Evolutionary conservation across 495 filamentous ascomycete genomes (phyloP).

Genomic region (Penicillium chermesinum): DNA sequence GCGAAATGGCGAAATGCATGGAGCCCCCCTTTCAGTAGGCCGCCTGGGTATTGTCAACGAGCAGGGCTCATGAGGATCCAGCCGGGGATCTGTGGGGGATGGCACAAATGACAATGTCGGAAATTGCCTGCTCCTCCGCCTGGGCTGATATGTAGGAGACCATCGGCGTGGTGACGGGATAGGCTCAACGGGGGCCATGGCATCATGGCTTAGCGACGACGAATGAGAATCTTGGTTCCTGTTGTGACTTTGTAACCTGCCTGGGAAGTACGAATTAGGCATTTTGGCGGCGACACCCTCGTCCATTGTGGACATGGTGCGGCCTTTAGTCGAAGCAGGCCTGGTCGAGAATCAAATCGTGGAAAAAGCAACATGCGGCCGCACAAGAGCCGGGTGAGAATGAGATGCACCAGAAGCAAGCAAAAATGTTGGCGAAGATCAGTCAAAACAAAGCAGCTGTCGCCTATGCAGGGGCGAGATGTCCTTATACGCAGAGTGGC

Average conservation of each 20-base stretch:
- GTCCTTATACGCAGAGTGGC: slow-evolving; percentile 28
- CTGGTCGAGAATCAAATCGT: slow-evolving; percentile 7
- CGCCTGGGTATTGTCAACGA: slow-evolving; percentile 23
- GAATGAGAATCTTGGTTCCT: slow-evolving; percentile 20
- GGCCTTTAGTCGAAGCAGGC: slow-evolving; percentile 9
- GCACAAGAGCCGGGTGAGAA: slow-evolving; percentile 23
- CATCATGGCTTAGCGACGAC: slow-evolving; percentile 22
- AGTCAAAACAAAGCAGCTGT: slow-evolving; percentile 13
- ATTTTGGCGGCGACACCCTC: slow-evolving; percentile 15
- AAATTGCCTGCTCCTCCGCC: slow-evolving; percentile 24
- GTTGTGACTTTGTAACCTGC: slow-evolving; percentile 22
- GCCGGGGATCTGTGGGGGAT: slow-evolving; percentile 11
- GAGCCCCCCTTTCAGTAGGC: slow-evolving; percentile 21
- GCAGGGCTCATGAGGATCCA: slow-evolving; percentile 25
- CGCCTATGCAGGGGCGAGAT: slow-evolving; percentile 23
- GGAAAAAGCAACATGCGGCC: slow-evolving; percentile 22
- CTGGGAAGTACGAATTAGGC: slow-evolving; percentile 18
- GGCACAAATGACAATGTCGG: slow-evolving; percentile 27
- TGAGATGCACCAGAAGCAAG: slow-evolving; percentile 11
- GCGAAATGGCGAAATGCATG: slow-evolving; percentile 38
- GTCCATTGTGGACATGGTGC: slow-evolving; percentile 25
- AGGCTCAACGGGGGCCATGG: slow-evolving; percentile 11
- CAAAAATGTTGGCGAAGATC: slow-evolving; percentile 5
- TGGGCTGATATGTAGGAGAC: slow-evolving; percentile 28
- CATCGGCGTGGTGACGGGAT: slow-evolving; percentile 27